Percentiles rank a stretch among this genome's conserved stretches.
Conservation (phyloP, 108 stramenopile genomes). For the Nitzschia palea region DNA sequence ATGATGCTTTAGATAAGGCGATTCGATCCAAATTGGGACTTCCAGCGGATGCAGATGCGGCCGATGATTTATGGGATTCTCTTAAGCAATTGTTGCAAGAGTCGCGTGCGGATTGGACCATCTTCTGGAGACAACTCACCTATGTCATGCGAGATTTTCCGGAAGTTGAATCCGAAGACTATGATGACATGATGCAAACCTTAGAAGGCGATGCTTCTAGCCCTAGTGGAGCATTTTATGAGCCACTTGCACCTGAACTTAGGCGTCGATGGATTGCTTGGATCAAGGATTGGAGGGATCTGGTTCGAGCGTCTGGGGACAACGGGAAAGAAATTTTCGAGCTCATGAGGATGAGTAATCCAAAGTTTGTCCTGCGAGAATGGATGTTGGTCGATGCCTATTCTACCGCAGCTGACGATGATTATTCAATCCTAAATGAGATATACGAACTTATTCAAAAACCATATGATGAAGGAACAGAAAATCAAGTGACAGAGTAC, state of each 20-base stretch:
- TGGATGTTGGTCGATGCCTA: constrained; percentile 92
- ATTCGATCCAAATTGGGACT: constrained; percentile 72
- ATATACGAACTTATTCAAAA: constrained; percentile 62
- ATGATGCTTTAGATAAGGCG: constrained; percentile 44
- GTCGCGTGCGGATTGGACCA: constrained; percentile 79
- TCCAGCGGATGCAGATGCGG: constrained; percentile 39
- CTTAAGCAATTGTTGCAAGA: constrained; percentile 51
- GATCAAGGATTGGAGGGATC: constrained; percentile 71
- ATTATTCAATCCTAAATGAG: constrained; percentile 59
- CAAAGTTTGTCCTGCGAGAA: constrained; percentile 81
- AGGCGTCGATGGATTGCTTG: constrained; percentile 44
- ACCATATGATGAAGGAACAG: constrained; percentile 75
- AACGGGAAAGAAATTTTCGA: constrained; percentile 28
- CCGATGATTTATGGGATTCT: constrained; percentile 63
- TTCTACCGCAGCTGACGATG: constrained; percentile 64
- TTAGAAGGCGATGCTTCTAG: constrained; percentile 42
- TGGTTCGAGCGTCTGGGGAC: constrained; percentile 17
- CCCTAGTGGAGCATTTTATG: constrained; percentile 65
- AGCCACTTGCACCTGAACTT: constrained; percentile 44
- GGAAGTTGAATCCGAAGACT: constrained; percentile 39
- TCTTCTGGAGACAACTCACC: constrained; percentile 78
- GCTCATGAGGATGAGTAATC: constrained; percentile 65
- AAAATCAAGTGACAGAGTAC: constrained; percentile 48
- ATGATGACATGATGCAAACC: constrained; percentile 58
- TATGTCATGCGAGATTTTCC: constrained; percentile 60